phyloP scores from a whole-genome alignment of 495 filamentous ascomycete species.

The Neurospora africana region DNA sequence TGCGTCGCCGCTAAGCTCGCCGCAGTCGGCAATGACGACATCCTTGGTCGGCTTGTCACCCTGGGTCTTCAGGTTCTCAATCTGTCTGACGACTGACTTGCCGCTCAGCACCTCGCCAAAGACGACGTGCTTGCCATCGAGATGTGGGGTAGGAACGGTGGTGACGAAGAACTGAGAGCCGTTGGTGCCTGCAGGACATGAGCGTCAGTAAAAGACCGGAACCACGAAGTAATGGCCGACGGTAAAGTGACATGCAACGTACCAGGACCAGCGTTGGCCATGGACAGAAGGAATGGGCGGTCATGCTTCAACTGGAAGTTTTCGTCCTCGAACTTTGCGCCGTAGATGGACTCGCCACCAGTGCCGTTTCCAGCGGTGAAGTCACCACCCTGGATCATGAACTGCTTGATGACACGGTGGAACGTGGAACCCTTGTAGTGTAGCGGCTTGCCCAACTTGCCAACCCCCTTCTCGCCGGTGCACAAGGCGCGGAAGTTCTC shows the following conservation, averaged over 20 bases:
- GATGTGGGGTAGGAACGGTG: slow-evolving; percentile 83
- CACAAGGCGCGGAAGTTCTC: slow-evolving; percentile 95
- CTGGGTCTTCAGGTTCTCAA: slow-evolving; percentile 77
- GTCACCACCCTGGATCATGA: slow-evolving; percentile 99
- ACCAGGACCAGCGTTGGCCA: slow-evolving; percentile 97
- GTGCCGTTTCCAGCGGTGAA: slow-evolving; percentile 93
- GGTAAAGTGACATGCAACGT: slow-evolving; percentile 19
- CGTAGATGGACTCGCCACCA: slow-evolving; percentile 95
- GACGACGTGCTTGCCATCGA: slow-evolving; percentile 95
- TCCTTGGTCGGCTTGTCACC: slow-evolving; percentile 70
- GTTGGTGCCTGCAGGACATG: slow-evolving; percentile 56
- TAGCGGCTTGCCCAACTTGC: slow-evolving; percentile 74
- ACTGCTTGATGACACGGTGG: slow-evolving; percentile 94
- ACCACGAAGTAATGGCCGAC: neutral
- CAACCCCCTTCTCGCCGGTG: slow-evolving; percentile 79
- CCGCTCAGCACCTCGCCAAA: slow-evolving; percentile 92
- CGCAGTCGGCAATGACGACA: slow-evolving; percentile 72
- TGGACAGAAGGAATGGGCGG: slow-evolving; percentile 86
- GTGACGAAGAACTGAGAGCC: slow-evolving; percentile 98
- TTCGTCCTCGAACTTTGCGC: slow-evolving; percentile 95
- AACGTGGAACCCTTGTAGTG: slow-evolving; percentile 86
- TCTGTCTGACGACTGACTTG: slow-evolving; percentile 80
- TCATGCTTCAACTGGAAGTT: slow-evolving; percentile 92
- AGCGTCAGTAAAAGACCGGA: slow-evolving; percentile 7
- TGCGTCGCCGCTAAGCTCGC: slow-evolving; percentile 64